A percentile compares a stretch with the other conserved stretches of the same genome.
phyloP scores from a whole-genome alignment of 371 early-diverging fungal genomes.

The Coemansia sp. region DNA sequence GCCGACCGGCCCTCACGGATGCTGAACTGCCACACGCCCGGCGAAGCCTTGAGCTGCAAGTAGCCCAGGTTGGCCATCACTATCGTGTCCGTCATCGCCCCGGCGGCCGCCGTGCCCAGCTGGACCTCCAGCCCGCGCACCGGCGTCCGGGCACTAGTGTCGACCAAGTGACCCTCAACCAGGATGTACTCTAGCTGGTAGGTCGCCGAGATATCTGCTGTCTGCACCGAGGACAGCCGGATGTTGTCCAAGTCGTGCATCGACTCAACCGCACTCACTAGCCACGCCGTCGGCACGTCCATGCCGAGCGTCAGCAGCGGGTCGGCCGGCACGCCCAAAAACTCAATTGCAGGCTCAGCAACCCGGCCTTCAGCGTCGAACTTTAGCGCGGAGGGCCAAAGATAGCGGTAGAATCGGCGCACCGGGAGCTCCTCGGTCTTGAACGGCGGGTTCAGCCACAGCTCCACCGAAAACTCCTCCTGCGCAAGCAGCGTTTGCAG shows the following conservation, averaged over 20 bases:
- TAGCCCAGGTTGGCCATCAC: slow-evolving; percentile 97
- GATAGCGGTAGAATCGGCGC: slow-evolving; percentile 87
- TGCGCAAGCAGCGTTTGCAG: slow-evolving; percentile 58
- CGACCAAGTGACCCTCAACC: slow-evolving; percentile 86
- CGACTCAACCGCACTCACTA: slow-evolving; percentile 77
- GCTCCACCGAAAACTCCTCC: slow-evolving; percentile 58
- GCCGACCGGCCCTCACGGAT: slow-evolving; percentile 80
- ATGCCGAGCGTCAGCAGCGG: slow-evolving; percentile 83
- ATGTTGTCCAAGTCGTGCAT: slow-evolving; percentile 92
- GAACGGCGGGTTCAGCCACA: slow-evolving; percentile 62
- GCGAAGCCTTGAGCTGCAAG: slow-evolving; percentile 87
- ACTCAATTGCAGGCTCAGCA: slow-evolving; percentile 60
- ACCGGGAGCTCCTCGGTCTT: slow-evolving; percentile 65
- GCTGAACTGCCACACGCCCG: slow-evolving; percentile 81
- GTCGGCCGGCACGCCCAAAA: slow-evolving; percentile 72
- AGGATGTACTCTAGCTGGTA: slow-evolving; percentile 82
- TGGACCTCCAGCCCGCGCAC: slow-evolving; percentile 89
- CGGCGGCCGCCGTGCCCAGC: slow-evolving; percentile 63
- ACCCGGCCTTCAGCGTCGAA: slow-evolving; percentile 60
- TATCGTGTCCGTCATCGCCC: slow-evolving; percentile 76
- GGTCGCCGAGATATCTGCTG: slow-evolving; percentile 62
- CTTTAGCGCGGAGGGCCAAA: slow-evolving; percentile 61
- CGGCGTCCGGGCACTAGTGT: slow-evolving; percentile 61
- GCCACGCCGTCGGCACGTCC: slow-evolving; percentile 84
- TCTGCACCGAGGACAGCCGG: slow-evolving; percentile 58